Evolutionary conservation across 805 yeast genomes (phyloP).

Genomic region (Ogataea saltuana): DNA sequence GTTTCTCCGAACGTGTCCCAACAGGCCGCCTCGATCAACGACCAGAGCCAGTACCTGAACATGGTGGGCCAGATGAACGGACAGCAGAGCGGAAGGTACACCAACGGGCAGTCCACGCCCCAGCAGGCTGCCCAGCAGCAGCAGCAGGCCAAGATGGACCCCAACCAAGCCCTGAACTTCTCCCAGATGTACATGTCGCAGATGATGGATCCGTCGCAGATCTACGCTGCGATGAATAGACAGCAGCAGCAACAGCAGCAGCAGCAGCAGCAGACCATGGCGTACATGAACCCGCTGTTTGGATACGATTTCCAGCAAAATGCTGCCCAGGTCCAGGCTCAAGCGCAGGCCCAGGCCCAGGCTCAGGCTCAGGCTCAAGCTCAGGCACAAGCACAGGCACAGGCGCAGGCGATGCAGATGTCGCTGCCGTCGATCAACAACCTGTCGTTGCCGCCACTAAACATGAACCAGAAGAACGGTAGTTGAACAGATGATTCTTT

Average conservation of each 20-base stretch:
- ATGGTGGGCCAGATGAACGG: slow-evolving; percentile 26
- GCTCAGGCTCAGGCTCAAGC: slow-evolving; percentile 21
- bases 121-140: slow-evolving; percentile 18
- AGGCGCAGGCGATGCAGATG: slow-evolving; percentile 23
- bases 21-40: slow-evolving; percentile 22
- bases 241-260: slow-evolving; percentile 26
- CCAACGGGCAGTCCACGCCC: slow-evolving; percentile 20
- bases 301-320: slow-evolving; percentile 26
- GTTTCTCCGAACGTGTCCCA: slow-evolving; percentile 28
- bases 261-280: slow-evolving; percentile 18
- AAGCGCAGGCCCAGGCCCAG: slow-evolving; percentile 22
- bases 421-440: slow-evolving; percentile 34
- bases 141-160: slow-evolving; percentile 19
- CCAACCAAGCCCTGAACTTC: slow-evolving; percentile 22
- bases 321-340: slow-evolving; percentile 22
- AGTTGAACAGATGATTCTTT: slow-evolving; percentile 9
- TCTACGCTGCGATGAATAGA: slow-evolving; percentile 27
- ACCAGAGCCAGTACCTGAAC: slow-evolving; percentile 24
- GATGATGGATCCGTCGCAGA: slow-evolving; percentile 27
- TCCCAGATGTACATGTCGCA: slow-evolving; percentile 24
- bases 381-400: slow-evolving; percentile 20
- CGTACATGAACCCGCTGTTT: slow-evolving; percentile 23
- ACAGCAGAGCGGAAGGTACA: slow-evolving; percentile 22
- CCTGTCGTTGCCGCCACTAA: slow-evolving; percentile 35
- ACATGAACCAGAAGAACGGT: slow-evolving; percentile 30